Evolutionary conservation across 2,329 filamentous ascomycete species (phyloP).

Genomic region (Dactylellina parvicollis): DNA sequence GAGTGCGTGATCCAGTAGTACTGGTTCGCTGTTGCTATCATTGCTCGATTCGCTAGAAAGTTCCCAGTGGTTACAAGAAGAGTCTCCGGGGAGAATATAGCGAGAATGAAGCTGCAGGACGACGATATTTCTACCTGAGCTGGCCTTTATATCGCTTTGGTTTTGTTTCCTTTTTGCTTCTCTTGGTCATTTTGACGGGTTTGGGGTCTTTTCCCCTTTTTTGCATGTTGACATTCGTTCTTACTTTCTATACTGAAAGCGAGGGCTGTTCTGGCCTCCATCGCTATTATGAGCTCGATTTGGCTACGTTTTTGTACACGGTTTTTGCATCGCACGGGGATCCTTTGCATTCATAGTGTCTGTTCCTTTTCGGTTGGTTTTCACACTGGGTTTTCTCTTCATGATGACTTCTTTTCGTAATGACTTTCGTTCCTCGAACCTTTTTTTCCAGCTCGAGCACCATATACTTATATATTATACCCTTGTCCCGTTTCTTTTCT

Average conservation of each 20-base stretch:
- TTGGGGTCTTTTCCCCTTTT: background rate
- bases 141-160: background rate
- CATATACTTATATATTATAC: constrained; percentile 12
- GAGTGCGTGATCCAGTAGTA: constrained; percentile 54
- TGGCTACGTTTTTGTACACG: no score
- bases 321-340: constrained; percentile 16
- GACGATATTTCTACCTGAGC: constrained; percentile 13
- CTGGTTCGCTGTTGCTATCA: constrained; percentile 39
- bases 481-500: background rate
- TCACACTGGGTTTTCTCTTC: no score
- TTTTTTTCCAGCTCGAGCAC: constrained; percentile 24
- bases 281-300: no score
- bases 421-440: no score
- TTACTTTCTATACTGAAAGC: background rate
- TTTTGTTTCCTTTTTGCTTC: background rate
- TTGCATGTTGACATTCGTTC: background rate
- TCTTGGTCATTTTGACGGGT: background rate
- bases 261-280: no score
- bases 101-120: constrained; percentile 6
- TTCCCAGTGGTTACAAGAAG: constrained; percentile 12
- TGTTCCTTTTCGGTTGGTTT: background rate
- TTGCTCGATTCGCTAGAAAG: constrained; percentile 24
- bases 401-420: no score
- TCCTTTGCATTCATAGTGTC: constrained; percentile 1
- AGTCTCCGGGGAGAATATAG: background rate